These are phyloP conservation scores for Pisolithus tinctorius DNA, from an alignment of 768 basidiomycete genomes.

Conservation along the genomic window DNA sequence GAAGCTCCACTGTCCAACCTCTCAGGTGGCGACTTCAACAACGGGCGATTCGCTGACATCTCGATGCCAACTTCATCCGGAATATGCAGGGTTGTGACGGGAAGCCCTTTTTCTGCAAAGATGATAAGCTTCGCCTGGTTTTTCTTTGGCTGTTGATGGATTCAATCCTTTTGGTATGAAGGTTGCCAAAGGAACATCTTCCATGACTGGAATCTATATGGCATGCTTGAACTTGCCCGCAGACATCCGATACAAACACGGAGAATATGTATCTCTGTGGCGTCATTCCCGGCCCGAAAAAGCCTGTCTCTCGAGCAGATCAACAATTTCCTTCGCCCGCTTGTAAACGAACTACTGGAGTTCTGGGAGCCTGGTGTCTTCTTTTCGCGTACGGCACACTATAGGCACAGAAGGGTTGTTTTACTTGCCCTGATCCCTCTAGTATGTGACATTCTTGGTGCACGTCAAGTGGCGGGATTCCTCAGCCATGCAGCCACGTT, in stretches of 20 bases:
- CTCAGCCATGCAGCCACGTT: too few species aligned
- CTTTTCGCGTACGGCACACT: too few species aligned
- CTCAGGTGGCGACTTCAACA: constrained; percentile 5
- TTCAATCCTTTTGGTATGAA: constrained; percentile 16
- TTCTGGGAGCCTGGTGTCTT: too few species aligned
- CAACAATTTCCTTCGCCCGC: constrained; percentile 32
- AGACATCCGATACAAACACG: constrained; percentile 19
- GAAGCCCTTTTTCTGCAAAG: constrained; percentile 13
- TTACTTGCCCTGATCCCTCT: too few species aligned
- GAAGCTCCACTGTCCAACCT: constrained; percentile 8
- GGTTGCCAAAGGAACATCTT: constrained; percentile 18
- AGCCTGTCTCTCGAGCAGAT: constrained; percentile 27
- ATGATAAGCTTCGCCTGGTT: constrained; percentile 18
- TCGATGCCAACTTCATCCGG: constrained; percentile 18
- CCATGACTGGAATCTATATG: constrained; percentile 23
- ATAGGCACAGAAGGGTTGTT: too few species aligned
- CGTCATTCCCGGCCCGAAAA: constrained; percentile 35
- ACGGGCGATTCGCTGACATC: constrained; percentile 1
- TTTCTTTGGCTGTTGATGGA: constrained; percentile 20
- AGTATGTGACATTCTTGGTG: too few species aligned
- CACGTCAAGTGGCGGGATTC: too few species aligned
- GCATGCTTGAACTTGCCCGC: constrained; percentile 31
- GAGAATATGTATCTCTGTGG: too few species aligned
- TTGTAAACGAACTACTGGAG: constrained; percentile 13
- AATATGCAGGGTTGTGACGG: constrained; percentile 21